phyloP scores from a whole-genome alignment of 495 filamentous ascomycete species.

The Tuber brumale region DNA sequence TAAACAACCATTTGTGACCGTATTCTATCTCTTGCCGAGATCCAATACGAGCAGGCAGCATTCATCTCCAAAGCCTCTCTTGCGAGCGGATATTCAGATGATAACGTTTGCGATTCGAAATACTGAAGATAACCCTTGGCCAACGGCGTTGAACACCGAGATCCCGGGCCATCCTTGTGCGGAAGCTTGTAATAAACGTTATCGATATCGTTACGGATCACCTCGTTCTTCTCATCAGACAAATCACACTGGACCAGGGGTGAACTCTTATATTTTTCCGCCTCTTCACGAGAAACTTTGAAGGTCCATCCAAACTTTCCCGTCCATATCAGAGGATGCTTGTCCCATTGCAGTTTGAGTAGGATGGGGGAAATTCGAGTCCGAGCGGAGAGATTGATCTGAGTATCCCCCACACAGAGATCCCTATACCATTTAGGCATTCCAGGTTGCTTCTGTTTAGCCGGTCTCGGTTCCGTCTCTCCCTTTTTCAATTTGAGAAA shows the following conservation, averaged over 20 bases:
- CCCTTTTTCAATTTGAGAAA: slow-evolving; percentile 63
- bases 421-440: slow-evolving; percentile 97
- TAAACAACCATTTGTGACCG: slow-evolving; percentile 91
- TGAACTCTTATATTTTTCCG: slow-evolving; percentile 59
- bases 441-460: slow-evolving; percentile 83
- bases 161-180: slow-evolving; percentile 85
- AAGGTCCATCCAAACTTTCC: slow-evolving; percentile 91
- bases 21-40: slow-evolving; percentile 86
- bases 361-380: slow-evolving; percentile 82
- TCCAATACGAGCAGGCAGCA: slow-evolving; percentile 97
- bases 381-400: slow-evolving; percentile 75
- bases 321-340: slow-evolving; percentile 83
- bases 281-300: slow-evolving; percentile 60
- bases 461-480: slow-evolving; percentile 66
- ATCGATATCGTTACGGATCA: slow-evolving; percentile 58
- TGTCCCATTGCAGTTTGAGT: slow-evolving; percentile 80
- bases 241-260: slow-evolving; percentile 69
- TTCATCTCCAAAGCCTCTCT: slow-evolving; percentile 98
- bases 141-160: slow-evolving; percentile 75
- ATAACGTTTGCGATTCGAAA: slow-evolving; percentile 81
- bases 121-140: slow-evolving; percentile 85
- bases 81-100: slow-evolving; percentile 79
- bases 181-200: slow-evolving; percentile 85
- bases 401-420: slow-evolving; percentile 57
- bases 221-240: slow-evolving; percentile 54